Evolutionary conservation across 1,284 basidiomycete species (phyloP).

Genomic region (Thelephora terrestris): DNA sequence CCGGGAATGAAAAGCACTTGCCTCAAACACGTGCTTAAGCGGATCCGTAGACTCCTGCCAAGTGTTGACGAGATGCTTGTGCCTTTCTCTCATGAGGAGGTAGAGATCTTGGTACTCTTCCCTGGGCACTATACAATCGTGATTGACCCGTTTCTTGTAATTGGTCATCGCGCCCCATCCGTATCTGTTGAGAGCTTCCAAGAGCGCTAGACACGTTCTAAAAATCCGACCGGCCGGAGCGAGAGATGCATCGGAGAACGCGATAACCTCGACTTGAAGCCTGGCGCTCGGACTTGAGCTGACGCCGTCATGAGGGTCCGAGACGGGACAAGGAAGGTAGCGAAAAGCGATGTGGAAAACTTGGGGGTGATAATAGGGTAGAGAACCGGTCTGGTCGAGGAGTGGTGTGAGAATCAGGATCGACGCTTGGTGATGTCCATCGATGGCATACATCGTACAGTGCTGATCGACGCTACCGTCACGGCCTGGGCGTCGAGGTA

Average conservation of each 20-base stretch:
- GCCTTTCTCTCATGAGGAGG: constrained; percentile 71
- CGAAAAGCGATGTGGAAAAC: constrained; percentile 68
- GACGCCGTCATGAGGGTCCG: constrained; percentile 8
- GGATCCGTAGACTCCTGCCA: constrained; percentile 82
- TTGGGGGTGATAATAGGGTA: constrained; percentile 77
- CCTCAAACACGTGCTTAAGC: constrained; percentile 81
- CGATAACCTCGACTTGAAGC: constrained; percentile 46
- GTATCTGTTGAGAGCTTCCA: constrained; percentile 79
- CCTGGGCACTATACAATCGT: constrained; percentile 73
- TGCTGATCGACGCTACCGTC: constrained; percentile 63
- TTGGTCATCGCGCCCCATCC: constrained; percentile 72
- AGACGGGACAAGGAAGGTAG: constrained; percentile 31
- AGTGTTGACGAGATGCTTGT: constrained; percentile 62
- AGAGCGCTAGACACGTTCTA: constrained; percentile 70
- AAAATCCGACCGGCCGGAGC: constrained; percentile 58
- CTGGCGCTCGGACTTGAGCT: constrained; percentile 10
- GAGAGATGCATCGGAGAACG: constrained; percentile 37
- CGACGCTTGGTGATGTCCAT: constrained; percentile 19
- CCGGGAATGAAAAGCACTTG: constrained; percentile 17
- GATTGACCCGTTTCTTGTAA: constrained; percentile 80
- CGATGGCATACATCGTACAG: constrained; percentile 49
- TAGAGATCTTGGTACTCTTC: constrained; percentile 88
- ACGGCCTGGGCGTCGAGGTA: constrained; percentile 64
- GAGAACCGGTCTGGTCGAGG: constrained; percentile 26
- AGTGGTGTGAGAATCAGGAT: constrained; percentile 58